Percentiles rank a stretch among this genome's conserved stretches.
Evolutionary conservation across 441 rosid genomes (phyloP).

Genomic region (Pelargonium fulgidum): DNA sequence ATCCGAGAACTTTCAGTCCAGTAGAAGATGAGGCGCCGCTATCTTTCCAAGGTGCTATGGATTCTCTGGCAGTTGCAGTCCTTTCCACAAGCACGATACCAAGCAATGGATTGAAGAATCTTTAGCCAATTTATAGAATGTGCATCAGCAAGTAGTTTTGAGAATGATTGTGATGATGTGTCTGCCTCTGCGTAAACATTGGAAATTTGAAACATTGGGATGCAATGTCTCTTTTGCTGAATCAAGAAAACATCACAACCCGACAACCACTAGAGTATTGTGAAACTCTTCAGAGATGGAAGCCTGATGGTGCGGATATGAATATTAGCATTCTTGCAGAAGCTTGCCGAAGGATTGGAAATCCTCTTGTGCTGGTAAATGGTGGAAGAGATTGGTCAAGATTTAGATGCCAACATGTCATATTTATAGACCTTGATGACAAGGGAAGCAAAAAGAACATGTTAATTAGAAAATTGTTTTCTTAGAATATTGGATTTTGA

Average conservation of each 20-base stretch:
- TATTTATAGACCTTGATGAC: background rate
- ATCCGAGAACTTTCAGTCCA: background rate
- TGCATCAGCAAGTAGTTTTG: background rate
- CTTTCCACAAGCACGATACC: conserved; percentile 1
- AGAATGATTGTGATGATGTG: background rate
- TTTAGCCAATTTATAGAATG: background rate
- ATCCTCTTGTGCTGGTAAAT: conserved; percentile 7
- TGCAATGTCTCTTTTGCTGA: background rate
- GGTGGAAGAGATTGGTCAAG: background rate
- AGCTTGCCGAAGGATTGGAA: background rate
- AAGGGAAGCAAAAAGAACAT: conserved; percentile 3
- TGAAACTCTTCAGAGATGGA: background rate
- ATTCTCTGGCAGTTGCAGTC: background rate
- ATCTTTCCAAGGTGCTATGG: background rate
- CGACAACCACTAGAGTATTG: background rate
- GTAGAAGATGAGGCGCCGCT: background rate
- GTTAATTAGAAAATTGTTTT: background rate
- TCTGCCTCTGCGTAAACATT: background rate
- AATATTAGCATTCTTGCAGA: background rate
- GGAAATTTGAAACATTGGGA: background rate
- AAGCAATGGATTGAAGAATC: background rate
- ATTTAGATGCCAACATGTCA: background rate
- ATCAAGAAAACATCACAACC: background rate
- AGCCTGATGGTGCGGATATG: background rate
- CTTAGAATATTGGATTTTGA: background rate